A percentile compares a stretch with the other conserved stretches of the same genome.
phyloP scores from a whole-genome alignment of 164 flowering plant genomes.

The Tetrastigma voinierianum region DNA sequence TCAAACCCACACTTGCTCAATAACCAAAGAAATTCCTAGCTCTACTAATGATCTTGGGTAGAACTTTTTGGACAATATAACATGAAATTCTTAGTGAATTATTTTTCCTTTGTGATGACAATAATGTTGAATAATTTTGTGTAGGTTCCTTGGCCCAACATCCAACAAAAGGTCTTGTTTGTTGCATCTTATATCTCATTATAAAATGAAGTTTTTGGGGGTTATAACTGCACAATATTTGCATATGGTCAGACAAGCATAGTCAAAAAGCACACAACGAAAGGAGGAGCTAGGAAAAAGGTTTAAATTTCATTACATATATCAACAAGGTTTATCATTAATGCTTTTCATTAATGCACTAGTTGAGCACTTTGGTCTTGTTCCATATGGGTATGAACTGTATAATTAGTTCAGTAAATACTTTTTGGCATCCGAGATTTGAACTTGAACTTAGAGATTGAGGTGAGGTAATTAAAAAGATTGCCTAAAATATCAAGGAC shows the following conservation, averaged over 20 bases:
- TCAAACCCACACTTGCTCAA: too few relatives aligned
- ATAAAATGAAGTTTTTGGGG: conserved; percentile 72
- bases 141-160: conserved; percentile 78
- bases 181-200: conserved; percentile 56
- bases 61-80: too few relatives aligned
- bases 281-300: too few relatives aligned
- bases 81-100: too few relatives aligned
- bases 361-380: conserved; percentile 76
- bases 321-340: too few relatives aligned
- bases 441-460: neutral
- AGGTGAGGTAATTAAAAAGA: neutral
- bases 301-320: too few relatives aligned
- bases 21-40: too few relatives aligned
- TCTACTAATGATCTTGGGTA: too few relatives aligned
- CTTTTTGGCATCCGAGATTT: neutral
- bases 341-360: conserved; percentile 70
- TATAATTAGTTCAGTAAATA: neutral
- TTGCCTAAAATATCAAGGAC: conserved; percentile 44
- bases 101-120: neutral
- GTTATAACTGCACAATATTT: too few relatives aligned
- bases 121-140: conserved; percentile 8
- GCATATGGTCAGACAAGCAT: too few relatives aligned
- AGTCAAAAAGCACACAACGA: too few relatives aligned
- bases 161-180: conserved; percentile 64
- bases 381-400: conserved; percentile 63